phyloP scores from a whole-genome alignment of 306 rosid species.

The Crotalaria pallida region DNA sequence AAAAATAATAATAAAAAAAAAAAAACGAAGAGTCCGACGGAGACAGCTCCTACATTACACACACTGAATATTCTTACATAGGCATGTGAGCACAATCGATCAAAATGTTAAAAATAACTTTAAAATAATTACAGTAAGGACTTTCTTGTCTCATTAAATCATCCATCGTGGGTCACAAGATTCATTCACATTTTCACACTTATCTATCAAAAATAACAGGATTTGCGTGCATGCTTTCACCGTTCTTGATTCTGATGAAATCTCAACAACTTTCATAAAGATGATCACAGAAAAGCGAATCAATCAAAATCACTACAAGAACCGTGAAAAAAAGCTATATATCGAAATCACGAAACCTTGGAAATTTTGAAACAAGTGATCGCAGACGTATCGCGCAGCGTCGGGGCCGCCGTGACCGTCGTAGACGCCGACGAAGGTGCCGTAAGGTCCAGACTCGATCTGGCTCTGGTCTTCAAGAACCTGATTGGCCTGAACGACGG shows the following conservation, averaged over 20 bases:
- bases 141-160: no score
- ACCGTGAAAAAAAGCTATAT: not conserved
- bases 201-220: slow-evolving; percentile 4
- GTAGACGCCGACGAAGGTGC: slow-evolving; percentile 81
- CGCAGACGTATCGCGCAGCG: slow-evolving; percentile 73
- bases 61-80: no score
- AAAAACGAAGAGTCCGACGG: not conserved
- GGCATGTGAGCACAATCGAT: no score
- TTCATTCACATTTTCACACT: not conserved
- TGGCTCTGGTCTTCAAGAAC: slow-evolving; percentile 87
- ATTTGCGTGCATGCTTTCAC: slow-evolving; percentile 21
- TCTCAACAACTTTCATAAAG: slow-evolving; percentile 5
- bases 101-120: no score
- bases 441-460: slow-evolving; percentile 80
- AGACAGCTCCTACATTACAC: not conserved
- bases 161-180: no score
- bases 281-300: slow-evolving; percentile 23
- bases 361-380: slow-evolving; percentile 61
- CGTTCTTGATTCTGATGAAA: slow-evolving; percentile 27
- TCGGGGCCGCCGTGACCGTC: slow-evolving; percentile 94
- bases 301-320: slow-evolving; percentile 25
- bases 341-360: slow-evolving; percentile 45
- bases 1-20: not conserved
- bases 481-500: slow-evolving; percentile 84
- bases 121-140: no score